These are phyloP conservation scores for Malus orientalis DNA, from an alignment of 306 rosid genomes.

Conservation along the genomic window DNA sequence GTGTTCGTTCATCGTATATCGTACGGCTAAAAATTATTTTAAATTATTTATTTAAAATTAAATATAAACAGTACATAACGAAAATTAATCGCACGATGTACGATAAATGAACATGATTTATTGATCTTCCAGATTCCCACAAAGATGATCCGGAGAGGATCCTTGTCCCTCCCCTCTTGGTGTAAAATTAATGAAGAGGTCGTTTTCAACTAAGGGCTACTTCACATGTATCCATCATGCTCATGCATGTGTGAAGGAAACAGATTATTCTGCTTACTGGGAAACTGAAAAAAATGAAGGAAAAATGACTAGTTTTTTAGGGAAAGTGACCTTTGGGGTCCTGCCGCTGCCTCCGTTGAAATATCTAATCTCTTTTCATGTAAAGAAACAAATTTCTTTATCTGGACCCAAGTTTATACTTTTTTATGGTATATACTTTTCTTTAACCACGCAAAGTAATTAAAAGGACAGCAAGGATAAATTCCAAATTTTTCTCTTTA, in stretches of 20 bases:
- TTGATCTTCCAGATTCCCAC: accelerated
- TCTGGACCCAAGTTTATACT: neutral
- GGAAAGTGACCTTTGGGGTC: conserved; percentile 5
- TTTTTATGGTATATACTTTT: neutral
- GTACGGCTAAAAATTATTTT: no score
- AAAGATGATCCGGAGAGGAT: no score
- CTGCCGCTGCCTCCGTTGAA: neutral
- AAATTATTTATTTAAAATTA: no score
- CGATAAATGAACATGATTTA: accelerated
- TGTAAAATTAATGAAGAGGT: neutral
- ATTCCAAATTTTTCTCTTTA: neutral
- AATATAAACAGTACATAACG: no score
- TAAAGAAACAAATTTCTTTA: neutral
- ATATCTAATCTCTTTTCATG: neutral
- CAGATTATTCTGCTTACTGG: neutral
- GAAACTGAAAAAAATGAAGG: neutral
- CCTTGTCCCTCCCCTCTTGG: no score
- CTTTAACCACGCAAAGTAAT: neutral
- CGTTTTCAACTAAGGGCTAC: neutral
- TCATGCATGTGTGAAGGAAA: neutral
- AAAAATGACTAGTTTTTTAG: neutral
- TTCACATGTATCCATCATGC: neutral
- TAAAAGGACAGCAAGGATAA: neutral
- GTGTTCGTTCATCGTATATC: accelerated
- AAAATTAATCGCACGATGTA: no score